These are phyloP conservation scores for Boletus insuetus DNA, from an alignment of 768 basidiomycete genomes.

Conservation along the genomic window DNA sequence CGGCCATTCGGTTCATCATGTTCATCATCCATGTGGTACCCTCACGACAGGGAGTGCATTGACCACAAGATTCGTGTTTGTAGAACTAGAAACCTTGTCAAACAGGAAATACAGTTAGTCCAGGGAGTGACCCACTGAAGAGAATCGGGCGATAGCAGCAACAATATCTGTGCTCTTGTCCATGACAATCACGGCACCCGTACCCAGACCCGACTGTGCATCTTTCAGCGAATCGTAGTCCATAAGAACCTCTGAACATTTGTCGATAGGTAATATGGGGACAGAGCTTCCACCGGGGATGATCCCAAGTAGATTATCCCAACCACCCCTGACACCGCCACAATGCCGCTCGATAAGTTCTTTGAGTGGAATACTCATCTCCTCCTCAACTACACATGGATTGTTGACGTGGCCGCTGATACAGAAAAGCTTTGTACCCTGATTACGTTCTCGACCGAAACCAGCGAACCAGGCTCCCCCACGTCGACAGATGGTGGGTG, in stretches of 20 bases:
- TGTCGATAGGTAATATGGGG: slow-evolving; percentile 81
- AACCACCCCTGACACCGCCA: slow-evolving; percentile 90
- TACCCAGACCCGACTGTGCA: slow-evolving; percentile 93
- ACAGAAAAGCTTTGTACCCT: slow-evolving; percentile 96
- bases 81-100: slow-evolving; percentile 65
- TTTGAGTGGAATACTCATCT: slow-evolving; percentile 96
- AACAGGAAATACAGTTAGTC: not conserved
- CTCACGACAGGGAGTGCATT: slow-evolving; percentile 92
- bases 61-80: slow-evolving; percentile 98
- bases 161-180: slow-evolving; percentile 96
- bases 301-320: slow-evolving; percentile 97
- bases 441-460: slow-evolving; percentile 90
- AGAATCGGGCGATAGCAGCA: slow-evolving; percentile 90
- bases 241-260: slow-evolving; percentile 91
- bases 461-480: slow-evolving; percentile 88
- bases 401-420: slow-evolving; percentile 98
- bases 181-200: slow-evolving; percentile 99
- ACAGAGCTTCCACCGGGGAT: slow-evolving; percentile 95
- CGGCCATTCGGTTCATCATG: slow-evolving; percentile 97
- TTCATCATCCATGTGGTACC: slow-evolving; percentile 99
- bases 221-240: slow-evolving; percentile 98
- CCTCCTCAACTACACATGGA: slow-evolving; percentile 96
- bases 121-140: slow-evolving; percentile 47
- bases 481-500: slow-evolving; percentile 92
- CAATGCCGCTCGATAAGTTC: slow-evolving; percentile 97